These are phyloP conservation scores for Ascochyta clinopodiicola DNA, from an alignment of 2,329 filamentous ascomycete genomes.

Conservation along the genomic window DNA sequence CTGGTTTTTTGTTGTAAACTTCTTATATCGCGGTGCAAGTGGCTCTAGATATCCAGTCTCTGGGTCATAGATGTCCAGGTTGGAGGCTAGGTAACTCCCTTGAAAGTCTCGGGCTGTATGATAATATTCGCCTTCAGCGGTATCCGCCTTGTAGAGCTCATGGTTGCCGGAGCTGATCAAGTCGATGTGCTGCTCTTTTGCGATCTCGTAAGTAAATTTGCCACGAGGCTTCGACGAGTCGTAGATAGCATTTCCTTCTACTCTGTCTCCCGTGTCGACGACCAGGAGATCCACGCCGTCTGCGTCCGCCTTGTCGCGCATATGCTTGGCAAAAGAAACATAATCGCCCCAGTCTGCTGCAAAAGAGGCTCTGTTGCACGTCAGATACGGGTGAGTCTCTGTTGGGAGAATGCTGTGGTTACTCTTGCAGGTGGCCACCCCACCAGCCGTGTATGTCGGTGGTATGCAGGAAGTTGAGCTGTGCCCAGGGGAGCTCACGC, in stretches of 20 bases:
- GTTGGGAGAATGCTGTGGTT: neutral
- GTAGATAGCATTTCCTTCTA: conserved; percentile 95
- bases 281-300: conserved; percentile 84
- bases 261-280: conserved; percentile 91
- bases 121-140: conserved; percentile 78
- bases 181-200: conserved; percentile 82
- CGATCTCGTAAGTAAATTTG: conserved; percentile 85
- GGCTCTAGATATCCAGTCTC: conserved; percentile 74
- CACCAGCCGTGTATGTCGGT: conserved; percentile 97
- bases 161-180: conserved; percentile 90
- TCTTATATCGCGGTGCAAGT: conserved; percentile 81
- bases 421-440: conserved; percentile 91
- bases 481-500: conserved; percentile 86
- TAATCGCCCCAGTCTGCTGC: conserved; percentile 98
- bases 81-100: conserved; percentile 84
- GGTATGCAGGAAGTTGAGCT: conserved; percentile 89
- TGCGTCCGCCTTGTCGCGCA: conserved; percentile 78
- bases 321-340: conserved; percentile 85
- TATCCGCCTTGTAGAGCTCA: conserved; percentile 84
- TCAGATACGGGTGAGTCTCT: conserved; percentile 7
- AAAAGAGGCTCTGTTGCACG: conserved; percentile 73
- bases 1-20: conserved; percentile 90
- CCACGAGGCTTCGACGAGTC: conserved; percentile 89
- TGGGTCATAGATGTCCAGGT: conserved; percentile 84
- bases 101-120: conserved; percentile 84